A percentile compares a stretch with the other conserved stretches of the same genome.
Conservation (phyloP, 768 basidiomycete species). For the Filobasidium wieringae region DNA sequence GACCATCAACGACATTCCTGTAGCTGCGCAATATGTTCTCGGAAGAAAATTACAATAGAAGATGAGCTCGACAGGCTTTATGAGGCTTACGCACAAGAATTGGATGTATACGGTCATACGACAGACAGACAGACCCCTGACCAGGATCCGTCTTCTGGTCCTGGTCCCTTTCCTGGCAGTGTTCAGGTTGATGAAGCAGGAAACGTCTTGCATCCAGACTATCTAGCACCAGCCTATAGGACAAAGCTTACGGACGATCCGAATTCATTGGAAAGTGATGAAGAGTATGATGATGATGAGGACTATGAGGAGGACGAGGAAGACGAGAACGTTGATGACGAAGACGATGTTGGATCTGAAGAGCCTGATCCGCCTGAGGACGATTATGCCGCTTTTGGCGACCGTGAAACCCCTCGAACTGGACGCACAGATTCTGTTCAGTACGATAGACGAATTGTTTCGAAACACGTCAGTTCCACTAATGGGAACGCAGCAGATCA, state of each 20-base stretch:
- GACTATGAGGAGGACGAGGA: slow-evolving; percentile 37
- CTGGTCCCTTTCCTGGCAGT: slow-evolving; percentile 95
- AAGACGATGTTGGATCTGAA: slow-evolving; percentile 25
- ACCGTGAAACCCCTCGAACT: slow-evolving; percentile 37
- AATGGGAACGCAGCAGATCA: slow-evolving; percentile 13
- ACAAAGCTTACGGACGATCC: slow-evolving; percentile 11
- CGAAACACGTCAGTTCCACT: slow-evolving; percentile 13
- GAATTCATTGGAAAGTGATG: slow-evolving; percentile 42
- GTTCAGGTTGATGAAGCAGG: slow-evolving; percentile 94
- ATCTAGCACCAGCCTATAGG: slow-evolving; percentile 34
- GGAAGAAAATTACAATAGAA: slow-evolving; percentile 97
- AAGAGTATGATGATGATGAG: slow-evolving; percentile 41
- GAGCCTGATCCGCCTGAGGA: slow-evolving; percentile 33
- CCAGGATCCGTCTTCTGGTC: slow-evolving; percentile 88
- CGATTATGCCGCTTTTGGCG: slow-evolving; percentile 39
- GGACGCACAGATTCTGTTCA: slow-evolving; percentile 11
- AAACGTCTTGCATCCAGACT: slow-evolving; percentile 47
- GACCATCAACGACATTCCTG: slow-evolving; percentile 97
- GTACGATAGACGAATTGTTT: slow-evolving; percentile 8
- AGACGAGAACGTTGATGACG: slow-evolving; percentile 33
- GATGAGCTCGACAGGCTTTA: slow-evolving; percentile 99
- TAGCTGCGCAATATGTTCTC: slow-evolving; percentile 86
- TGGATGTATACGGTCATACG: slow-evolving; percentile 93
- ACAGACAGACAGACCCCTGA: slow-evolving; percentile 49
- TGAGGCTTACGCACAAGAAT: slow-evolving; percentile 99